Percentiles rank a stretch among this genome's conserved stretches.
Evolutionary conservation across 257 asterid genomes (phyloP).

Genomic region (Catharanthus roseus): DNA sequence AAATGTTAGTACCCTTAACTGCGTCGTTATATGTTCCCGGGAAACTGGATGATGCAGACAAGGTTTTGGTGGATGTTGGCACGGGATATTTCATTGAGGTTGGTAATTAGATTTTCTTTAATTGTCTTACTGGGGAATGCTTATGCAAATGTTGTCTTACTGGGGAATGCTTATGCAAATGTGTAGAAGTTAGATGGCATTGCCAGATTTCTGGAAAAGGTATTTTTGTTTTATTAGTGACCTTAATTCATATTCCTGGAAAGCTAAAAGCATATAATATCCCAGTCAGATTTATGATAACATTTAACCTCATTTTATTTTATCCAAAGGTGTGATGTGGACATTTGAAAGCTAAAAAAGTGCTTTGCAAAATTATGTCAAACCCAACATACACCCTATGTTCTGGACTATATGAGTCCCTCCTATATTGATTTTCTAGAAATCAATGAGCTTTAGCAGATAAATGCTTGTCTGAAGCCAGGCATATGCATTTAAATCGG

Average conservation of each 20-base stretch:
- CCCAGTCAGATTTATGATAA: background rate
- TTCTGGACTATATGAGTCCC: background rate
- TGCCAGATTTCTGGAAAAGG: background rate
- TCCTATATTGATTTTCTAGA: background rate
- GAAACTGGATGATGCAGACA: slow-evolving; percentile 74
- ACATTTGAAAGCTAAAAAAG: background rate
- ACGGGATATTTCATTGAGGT: slow-evolving; percentile 96
- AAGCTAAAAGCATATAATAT: background rate
- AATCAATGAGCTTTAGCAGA: background rate
- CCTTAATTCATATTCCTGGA: background rate
- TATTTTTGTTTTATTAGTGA: background rate
- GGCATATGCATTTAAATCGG: background rate
- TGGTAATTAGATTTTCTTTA: background rate
- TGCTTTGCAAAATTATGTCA: background rate
- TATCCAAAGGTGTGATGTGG: background rate
- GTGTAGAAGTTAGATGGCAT: background rate
- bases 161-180: background rate
- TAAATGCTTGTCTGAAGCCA: background rate
- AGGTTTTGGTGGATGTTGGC: slow-evolving; percentile 90
- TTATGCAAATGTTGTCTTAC: background rate
- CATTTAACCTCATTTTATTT: background rate
- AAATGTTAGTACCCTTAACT: slow-evolving; percentile 82
- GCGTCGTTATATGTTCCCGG: slow-evolving; percentile 91
- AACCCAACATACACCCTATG: background rate
- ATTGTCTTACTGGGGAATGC: background rate